A percentile compares a stretch with the other conserved stretches of the same genome.
Evolutionary conservation across 2,329 filamentous ascomycete species (phyloP).

Genomic region (Fusarium cicatricum): DNA sequence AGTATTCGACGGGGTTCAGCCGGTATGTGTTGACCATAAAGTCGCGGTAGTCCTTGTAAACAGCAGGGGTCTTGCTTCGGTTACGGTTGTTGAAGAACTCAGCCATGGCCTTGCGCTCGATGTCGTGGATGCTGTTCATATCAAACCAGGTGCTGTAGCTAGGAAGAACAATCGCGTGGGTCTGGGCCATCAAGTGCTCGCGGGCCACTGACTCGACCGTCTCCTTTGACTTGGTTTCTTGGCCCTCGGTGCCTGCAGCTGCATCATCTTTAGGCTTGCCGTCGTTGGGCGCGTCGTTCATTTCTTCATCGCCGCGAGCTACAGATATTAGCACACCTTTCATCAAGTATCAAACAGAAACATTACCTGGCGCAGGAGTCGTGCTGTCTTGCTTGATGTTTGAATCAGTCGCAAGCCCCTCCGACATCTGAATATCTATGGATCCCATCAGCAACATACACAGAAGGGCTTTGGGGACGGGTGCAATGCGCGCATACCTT

Average conservation of each 20-base stretch:
- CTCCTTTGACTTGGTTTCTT: constrained; percentile 77
- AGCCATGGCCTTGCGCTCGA: constrained; percentile 93
- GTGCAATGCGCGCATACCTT: constrained; percentile 53
- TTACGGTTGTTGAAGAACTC: constrained; percentile 99
- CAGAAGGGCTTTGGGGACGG: background rate
- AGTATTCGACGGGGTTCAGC: constrained; percentile 92
- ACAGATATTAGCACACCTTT: constrained; percentile 63
- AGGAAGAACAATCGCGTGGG: constrained; percentile 93
- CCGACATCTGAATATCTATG: constrained; percentile 71
- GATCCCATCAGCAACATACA: constrained; percentile 27
- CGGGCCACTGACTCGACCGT: constrained; percentile 85
- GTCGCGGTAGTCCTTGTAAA: constrained; percentile 99
- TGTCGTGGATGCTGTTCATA: constrained; percentile 89
- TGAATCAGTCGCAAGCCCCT: constrained; percentile 56
- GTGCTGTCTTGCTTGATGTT: constrained; percentile 68
- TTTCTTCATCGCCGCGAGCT: constrained; percentile 78
- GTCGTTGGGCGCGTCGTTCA: constrained; percentile 72
- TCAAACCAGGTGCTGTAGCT: constrained; percentile 99
- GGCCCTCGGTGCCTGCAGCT: constrained; percentile 57
- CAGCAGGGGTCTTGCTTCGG: constrained; percentile 94
- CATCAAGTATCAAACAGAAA: constrained; percentile 69
- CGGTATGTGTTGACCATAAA: constrained; percentile 99
- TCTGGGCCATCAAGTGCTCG: constrained; percentile 91
- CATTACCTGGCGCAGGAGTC: constrained; percentile 62
- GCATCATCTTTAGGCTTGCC: constrained; percentile 59